A percentile compares a stretch with the other conserved stretches of the same genome.
Conservation (phyloP, 2,329 filamentous ascomycete species). For the Fonsecaea nubica region DNA sequence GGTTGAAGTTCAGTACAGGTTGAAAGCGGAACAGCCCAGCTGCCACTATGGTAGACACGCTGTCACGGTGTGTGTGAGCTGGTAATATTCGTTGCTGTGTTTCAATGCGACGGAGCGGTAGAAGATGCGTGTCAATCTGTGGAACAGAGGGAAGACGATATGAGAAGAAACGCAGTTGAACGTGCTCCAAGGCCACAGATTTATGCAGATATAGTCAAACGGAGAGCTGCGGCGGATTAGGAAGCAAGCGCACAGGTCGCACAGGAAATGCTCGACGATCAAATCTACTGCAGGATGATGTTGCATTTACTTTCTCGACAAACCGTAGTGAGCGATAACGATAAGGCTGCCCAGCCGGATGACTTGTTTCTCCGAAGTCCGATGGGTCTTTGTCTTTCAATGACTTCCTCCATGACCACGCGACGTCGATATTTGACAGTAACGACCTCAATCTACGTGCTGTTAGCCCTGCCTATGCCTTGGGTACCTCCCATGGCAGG, state of each 20-base stretch:
- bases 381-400: not conserved
- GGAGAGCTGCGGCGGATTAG: conserved; percentile 24
- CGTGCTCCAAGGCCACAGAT: not conserved
- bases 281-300: conserved; percentile 10
- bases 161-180: not conserved
- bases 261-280: conserved; percentile 8
- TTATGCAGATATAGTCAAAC: conserved; percentile 4
- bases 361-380: conserved; percentile 4
- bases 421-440: not conserved
- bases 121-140: not conserved
- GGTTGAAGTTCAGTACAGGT: not conserved
- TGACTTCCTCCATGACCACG: not conserved
- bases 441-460: not conserved
- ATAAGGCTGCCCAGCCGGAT: conserved; percentile 24
- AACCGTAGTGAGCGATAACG: conserved; percentile 15
- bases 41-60: not conserved
- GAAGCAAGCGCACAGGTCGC: conserved; percentile 16
- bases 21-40: not conserved
- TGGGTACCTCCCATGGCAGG: not conserved
- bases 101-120: not conserved
- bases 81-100: not conserved
- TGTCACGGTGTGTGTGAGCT: not conserved
- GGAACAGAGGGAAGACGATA: not conserved
- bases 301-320: conserved; percentile 15
- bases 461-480: not conserved